A percentile compares a stretch with the other conserved stretches of the same genome.
Conservation (phyloP, 306 rosid species). For the Vigna reflexopilosa region DNA sequence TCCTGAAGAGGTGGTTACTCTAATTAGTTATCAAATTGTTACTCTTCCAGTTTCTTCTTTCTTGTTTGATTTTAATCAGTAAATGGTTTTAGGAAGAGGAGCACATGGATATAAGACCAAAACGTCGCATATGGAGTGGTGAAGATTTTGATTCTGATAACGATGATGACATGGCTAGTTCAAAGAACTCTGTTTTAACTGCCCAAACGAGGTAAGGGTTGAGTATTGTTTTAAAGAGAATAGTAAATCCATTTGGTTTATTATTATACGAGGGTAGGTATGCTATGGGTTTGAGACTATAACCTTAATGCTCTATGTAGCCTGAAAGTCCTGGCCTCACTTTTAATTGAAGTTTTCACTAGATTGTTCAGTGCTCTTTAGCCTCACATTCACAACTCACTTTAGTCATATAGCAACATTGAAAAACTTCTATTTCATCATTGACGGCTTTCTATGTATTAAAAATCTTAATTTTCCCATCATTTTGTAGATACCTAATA, state of each 20-base stretch:
- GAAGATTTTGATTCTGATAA: slow-evolving; percentile 71
- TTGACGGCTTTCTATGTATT: not conserved
- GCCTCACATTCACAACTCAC: not conserved
- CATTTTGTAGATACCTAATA: not conserved
- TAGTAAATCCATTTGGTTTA: not conserved
- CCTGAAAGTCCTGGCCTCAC: not conserved
- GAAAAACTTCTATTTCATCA: not conserved
- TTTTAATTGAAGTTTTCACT: slow-evolving; percentile 14
- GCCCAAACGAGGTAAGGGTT: slow-evolving; percentile 54
- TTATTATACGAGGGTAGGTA: not conserved
- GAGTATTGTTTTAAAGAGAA: slow-evolving; percentile 29
- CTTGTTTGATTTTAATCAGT: slow-evolving; percentile 43
- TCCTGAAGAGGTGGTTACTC: slow-evolving; percentile 75
- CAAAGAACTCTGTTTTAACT: slow-evolving; percentile 39
- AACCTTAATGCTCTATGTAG: slow-evolving; percentile 3
- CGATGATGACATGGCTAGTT: slow-evolving; percentile 62
- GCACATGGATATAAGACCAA: slow-evolving; percentile 71
- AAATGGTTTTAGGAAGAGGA: slow-evolving; percentile 71
- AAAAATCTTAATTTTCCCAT: not conserved
- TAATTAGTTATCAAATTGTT: slow-evolving; percentile 24
- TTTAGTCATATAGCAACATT: not conserved
- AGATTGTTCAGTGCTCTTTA: too few relatives aligned
- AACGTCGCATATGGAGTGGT: slow-evolving; percentile 75
- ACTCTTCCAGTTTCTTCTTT: slow-evolving; percentile 33
- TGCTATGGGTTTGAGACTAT: slow-evolving; percentile 17